phyloP scores from a whole-genome alignment of 306 rosid species.

The Psophocarpus tetragonolobus region DNA sequence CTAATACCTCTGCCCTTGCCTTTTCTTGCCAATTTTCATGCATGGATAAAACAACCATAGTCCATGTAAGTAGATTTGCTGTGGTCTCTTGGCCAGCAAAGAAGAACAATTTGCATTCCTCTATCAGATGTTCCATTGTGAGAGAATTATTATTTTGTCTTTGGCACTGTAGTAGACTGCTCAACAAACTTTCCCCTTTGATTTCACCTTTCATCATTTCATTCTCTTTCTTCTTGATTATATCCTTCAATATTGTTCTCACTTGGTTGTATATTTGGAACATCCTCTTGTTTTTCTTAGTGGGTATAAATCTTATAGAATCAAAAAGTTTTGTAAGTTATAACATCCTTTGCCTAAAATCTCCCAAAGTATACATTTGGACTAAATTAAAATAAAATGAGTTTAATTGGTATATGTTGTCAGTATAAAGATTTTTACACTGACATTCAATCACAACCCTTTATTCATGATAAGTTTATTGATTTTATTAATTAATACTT shows the following conservation, averaged over 20 bases:
- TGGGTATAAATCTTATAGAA: slow-evolving; percentile 41
- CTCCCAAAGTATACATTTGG: not conserved
- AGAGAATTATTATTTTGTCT: slow-evolving; percentile 19
- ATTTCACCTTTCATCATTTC: slow-evolving; percentile 28
- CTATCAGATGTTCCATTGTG: slow-evolving; percentile 46
- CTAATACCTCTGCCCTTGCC: slow-evolving; percentile 43
- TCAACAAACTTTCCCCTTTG: slow-evolving; percentile 33
- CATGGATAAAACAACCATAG: slow-evolving; percentile 41
- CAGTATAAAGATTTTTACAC: too few species aligned
- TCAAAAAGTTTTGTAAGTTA: not conserved
- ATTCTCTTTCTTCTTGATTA: slow-evolving; percentile 36
- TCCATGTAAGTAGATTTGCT: slow-evolving; percentile 47
- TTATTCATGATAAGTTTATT: too few species aligned
- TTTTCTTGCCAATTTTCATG: slow-evolving; percentile 52
- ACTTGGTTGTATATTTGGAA: slow-evolving; percentile 41
- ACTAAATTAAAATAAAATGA: not conserved
- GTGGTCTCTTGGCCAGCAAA: slow-evolving; percentile 43
- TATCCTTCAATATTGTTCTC: slow-evolving; percentile 33
- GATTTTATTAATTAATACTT: too few species aligned
- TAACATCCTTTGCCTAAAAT: not conserved
- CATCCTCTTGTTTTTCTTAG: slow-evolving; percentile 44
- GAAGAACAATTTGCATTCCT: slow-evolving; percentile 43
- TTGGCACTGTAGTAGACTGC: slow-evolving; percentile 37
- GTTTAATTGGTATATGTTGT: not conserved
- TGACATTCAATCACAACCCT: too few species aligned